These are phyloP conservation scores for Coemansia sp. DNA, from an alignment of 192 early-diverging fungal genomes.

Conservation along the genomic window DNA sequence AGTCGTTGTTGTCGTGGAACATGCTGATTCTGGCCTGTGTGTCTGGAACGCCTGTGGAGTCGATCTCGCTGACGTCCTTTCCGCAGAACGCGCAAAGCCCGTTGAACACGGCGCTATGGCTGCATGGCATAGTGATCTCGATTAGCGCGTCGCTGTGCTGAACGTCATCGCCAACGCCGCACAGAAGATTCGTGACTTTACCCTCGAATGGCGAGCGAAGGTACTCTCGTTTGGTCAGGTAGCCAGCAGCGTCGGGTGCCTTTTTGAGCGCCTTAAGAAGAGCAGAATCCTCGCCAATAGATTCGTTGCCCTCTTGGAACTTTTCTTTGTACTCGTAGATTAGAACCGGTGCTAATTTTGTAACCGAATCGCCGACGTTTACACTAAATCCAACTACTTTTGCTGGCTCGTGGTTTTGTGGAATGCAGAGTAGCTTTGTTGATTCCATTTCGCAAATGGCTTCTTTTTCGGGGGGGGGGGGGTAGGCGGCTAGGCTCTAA, in stretches of 20 bases:
- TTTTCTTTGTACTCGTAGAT: conserved; percentile 44
- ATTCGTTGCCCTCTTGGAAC: conserved; percentile 5
- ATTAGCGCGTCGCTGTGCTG: conserved; percentile 16
- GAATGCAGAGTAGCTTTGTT: conserved; percentile 30
- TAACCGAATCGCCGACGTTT: conserved; percentile 11
- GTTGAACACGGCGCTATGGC: conserved; percentile 71
- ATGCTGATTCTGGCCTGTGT: conserved; percentile 73
- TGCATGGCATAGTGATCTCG: conserved; percentile 61
- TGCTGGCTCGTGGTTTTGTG: conserved; percentile 44
- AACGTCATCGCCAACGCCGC: conserved; percentile 23
- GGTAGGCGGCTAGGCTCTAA: too few relatives aligned
- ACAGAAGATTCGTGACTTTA: conserved; percentile 12
- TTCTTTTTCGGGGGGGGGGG: too few relatives aligned
- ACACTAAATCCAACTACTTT: conserved; percentile 46
- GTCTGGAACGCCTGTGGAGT: conserved; percentile 50
- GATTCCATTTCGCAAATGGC: conserved; percentile 34
- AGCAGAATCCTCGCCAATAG: not conserved
- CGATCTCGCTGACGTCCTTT: conserved; percentile 57
- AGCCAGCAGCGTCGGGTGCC: conserved; percentile 23
- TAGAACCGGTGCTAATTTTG: conserved; percentile 37
- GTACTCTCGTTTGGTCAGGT: conserved; percentile 34
- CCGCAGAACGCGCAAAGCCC: conserved; percentile 85
- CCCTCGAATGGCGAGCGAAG: conserved; percentile 47
- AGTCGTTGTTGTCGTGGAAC: conserved; percentile 68
- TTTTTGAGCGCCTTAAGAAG: conserved; percentile 34